Conservation (phyloP, 2,329 filamentous ascomycete species). For the Colletotrichum cereale region DNA sequence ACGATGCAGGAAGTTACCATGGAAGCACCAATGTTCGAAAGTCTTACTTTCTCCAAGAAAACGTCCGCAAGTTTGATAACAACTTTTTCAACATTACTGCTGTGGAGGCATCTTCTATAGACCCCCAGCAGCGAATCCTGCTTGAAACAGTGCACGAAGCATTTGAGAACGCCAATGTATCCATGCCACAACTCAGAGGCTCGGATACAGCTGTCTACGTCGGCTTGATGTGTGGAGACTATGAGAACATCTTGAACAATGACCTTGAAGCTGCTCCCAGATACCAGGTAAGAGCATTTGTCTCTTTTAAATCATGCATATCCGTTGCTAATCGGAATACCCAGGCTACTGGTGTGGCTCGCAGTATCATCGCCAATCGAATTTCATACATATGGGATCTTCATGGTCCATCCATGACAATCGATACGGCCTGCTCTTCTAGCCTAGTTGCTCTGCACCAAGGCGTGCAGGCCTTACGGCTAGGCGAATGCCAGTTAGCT, state of each 20-base stretch:
- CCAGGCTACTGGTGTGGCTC: slow-evolving; percentile 49
- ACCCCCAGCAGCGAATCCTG: slow-evolving; percentile 50
- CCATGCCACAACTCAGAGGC: background rate
- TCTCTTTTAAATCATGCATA: background rate
- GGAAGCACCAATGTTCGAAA: slow-evolving; percentile 43
- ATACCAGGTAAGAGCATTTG: slow-evolving; percentile 25
- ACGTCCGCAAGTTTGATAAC: slow-evolving; percentile 42
- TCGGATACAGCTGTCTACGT: slow-evolving; percentile 38
- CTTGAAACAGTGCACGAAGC: slow-evolving; percentile 53
- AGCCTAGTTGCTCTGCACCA: slow-evolving; percentile 57
- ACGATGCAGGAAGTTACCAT: background rate
- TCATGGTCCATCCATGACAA: slow-evolving; percentile 54
- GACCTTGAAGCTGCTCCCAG: slow-evolving; percentile 44
- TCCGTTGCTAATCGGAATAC: background rate
- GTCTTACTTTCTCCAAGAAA: slow-evolving; percentile 42
- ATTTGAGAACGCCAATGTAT: slow-evolving; percentile 41
- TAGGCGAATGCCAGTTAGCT: slow-evolving; percentile 46
- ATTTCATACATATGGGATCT: slow-evolving; percentile 56
- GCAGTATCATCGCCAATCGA: slow-evolving; percentile 52
- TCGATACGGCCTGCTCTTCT: slow-evolving; percentile 60
- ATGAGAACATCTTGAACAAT: slow-evolving; percentile 42
- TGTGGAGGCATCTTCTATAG: slow-evolving; percentile 47
- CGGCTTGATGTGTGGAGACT: slow-evolving; percentile 45
- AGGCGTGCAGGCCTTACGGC: slow-evolving; percentile 51
- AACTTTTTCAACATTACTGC: slow-evolving; percentile 47